Conservation (phyloP, 345 rosid genomes). For the Eucalyptus pumila region DNA sequence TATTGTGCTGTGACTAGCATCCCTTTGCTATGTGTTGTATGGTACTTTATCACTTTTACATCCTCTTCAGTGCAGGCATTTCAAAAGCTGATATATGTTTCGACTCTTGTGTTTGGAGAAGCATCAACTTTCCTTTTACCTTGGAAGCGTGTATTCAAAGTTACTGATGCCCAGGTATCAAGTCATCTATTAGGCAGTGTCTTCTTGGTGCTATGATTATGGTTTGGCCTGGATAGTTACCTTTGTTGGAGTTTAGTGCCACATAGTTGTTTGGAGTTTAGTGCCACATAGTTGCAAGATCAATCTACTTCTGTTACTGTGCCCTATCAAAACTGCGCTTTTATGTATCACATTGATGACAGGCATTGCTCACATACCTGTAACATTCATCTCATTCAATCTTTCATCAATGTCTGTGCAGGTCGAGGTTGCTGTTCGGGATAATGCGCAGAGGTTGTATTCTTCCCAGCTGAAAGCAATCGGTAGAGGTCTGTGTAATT, state of each 20-base stretch:
- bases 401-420: background rate
- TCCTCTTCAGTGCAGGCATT: conserved; percentile 96
- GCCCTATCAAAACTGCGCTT: background rate
- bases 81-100: conserved; percentile 93
- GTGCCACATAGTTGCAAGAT: background rate
- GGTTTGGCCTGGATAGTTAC: background rate
- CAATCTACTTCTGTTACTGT: background rate
- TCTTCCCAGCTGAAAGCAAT: conserved; percentile 53
- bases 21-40: background rate
- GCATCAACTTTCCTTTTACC: conserved; percentile 94
- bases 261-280: background rate
- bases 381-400: background rate
- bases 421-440: conserved; percentile 98
- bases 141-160: conserved; percentile 95
- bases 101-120: conserved; percentile 91
- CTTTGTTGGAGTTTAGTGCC: background rate
- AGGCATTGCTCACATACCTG: background rate
- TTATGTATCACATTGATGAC: background rate
- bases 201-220: background rate
- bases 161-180: conserved; percentile 84
- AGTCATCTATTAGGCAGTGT: background rate
- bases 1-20: background rate
- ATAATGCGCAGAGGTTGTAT: conserved; percentile 82
- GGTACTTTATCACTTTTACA: conserved; percentile 50
- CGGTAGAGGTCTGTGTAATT: conserved; percentile 51